These are phyloP conservation scores for Hyaloscypha finlandica DNA, from an alignment of 495 filamentous ascomycete genomes.

Conservation along the genomic window DNA sequence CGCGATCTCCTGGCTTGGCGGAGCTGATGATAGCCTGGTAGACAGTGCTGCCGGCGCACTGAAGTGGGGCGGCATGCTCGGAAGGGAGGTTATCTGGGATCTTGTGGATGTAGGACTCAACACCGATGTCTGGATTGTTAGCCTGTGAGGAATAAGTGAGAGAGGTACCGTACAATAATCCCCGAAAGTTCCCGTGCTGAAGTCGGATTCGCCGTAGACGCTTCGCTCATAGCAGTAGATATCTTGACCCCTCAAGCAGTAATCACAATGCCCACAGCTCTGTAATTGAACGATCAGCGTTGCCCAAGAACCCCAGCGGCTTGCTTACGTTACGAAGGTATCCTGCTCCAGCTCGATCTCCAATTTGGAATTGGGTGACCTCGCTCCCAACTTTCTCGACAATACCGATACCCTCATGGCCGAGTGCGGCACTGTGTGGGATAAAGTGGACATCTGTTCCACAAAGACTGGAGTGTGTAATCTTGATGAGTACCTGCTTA, in stretches of 20 bases:
- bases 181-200: constrained; percentile 23
- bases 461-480: constrained; percentile 49
- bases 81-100: constrained; percentile 58
- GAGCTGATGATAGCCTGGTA: constrained; percentile 45
- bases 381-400: constrained; percentile 40
- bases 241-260: constrained; percentile 27
- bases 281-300: not conserved
- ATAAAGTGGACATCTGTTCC: constrained; percentile 43
- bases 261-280: constrained; percentile 29
- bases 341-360: constrained; percentile 48
- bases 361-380: constrained; percentile 31
- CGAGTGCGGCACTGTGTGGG: constrained; percentile 39
- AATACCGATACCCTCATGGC: constrained; percentile 47
- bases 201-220: constrained; percentile 19
- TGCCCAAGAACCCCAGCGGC: not conserved
- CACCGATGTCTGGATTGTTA: constrained; percentile 23
- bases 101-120: constrained; percentile 24
- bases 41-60: constrained; percentile 56
- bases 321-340: constrained; percentile 44
- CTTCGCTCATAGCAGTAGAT: constrained; percentile 28
- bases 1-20: constrained; percentile 37
- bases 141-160: not conserved
- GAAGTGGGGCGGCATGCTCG: constrained; percentile 58
- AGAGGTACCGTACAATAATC: constrained; percentile 16
- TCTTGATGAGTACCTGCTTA: constrained; percentile 47